These are phyloP conservation scores for Penicillium antarcticum DNA, from an alignment of 495 filamentous ascomycete genomes.

Conservation along the genomic window DNA sequence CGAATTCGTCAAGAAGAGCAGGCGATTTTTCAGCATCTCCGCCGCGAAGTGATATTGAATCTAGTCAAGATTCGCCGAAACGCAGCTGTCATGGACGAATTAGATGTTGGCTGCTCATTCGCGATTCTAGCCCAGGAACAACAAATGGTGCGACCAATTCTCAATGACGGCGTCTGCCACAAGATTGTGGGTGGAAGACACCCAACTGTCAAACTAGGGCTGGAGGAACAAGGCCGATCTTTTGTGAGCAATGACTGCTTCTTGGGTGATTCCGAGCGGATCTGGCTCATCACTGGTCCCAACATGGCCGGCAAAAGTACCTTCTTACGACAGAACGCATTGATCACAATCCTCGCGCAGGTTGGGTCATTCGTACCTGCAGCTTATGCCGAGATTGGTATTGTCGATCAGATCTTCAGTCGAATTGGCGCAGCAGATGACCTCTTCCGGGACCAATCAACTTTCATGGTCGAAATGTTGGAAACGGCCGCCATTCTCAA, in stretches of 20 bases:
- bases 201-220: constrained; percentile 79
- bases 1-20: constrained; percentile 80
- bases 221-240: constrained; percentile 72
- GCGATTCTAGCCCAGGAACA: constrained; percentile 73
- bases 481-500: constrained; percentile 52
- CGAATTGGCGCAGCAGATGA: constrained; percentile 92
- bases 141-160: constrained; percentile 64
- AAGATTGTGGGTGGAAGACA: constrained; percentile 82
- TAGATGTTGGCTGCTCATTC: constrained; percentile 85
- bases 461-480: constrained; percentile 74
- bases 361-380: constrained; percentile 90
- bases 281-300: constrained; percentile 94
- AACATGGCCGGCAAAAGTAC: constrained; percentile 99
- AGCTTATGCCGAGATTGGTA: constrained; percentile 73
- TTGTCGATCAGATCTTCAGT: constrained; percentile 91
- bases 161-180: constrained; percentile 56
- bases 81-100: constrained; percentile 82
- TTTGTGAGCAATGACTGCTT: constrained; percentile 89
- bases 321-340: constrained; percentile 88
- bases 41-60: constrained; percentile 70
- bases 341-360: constrained; percentile 91
- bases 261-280: constrained; percentile 62
- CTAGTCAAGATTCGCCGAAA: constrained; percentile 83
- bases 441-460: constrained; percentile 86
- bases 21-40: constrained; percentile 64